Conservation (phyloP, 2,329 filamentous ascomycete genomes). For the Botrytis aclada region DNA sequence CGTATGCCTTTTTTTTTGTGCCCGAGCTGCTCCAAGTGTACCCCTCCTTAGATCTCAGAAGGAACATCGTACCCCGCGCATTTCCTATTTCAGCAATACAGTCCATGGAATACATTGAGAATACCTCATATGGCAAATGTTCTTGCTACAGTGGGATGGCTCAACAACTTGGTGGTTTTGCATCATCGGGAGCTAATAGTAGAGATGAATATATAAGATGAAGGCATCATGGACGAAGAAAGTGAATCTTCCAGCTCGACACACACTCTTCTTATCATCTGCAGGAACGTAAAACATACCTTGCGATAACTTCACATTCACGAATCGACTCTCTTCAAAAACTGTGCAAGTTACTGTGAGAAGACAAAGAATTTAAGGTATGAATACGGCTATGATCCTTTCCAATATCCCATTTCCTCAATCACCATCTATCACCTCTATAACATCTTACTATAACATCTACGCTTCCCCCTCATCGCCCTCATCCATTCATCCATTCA, state of each 20-base stretch:
- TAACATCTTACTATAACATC: background rate
- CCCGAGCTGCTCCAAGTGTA: background rate
- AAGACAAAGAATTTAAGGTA: constrained; percentile 26
- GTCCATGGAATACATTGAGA: constrained; percentile 14
- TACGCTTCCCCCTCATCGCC: background rate
- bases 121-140: constrained; percentile 18
- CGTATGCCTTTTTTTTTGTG: background rate
- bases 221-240: constrained; percentile 20
- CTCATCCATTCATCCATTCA: background rate
- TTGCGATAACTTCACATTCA: constrained; percentile 15
- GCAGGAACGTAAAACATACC: constrained; percentile 19
- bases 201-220: constrained; percentile 17
- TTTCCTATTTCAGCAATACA: constrained; percentile 20
- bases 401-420: background rate
- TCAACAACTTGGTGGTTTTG: constrained; percentile 6
- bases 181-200: constrained; percentile 15
- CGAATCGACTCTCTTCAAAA: background rate
- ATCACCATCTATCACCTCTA: background rate
- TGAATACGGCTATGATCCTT: background rate
- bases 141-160: constrained; percentile 25
- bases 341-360: background rate
- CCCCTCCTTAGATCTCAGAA: background rate
- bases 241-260: constrained; percentile 25
- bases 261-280: constrained; percentile 18
- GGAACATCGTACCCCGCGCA: background rate